Percentiles rank a stretch among this genome's conserved stretches.
These are phyloP conservation scores for Gossypium gossypioides DNA, from an alignment of 441 rosid genomes.

Conservation along the genomic window DNA sequence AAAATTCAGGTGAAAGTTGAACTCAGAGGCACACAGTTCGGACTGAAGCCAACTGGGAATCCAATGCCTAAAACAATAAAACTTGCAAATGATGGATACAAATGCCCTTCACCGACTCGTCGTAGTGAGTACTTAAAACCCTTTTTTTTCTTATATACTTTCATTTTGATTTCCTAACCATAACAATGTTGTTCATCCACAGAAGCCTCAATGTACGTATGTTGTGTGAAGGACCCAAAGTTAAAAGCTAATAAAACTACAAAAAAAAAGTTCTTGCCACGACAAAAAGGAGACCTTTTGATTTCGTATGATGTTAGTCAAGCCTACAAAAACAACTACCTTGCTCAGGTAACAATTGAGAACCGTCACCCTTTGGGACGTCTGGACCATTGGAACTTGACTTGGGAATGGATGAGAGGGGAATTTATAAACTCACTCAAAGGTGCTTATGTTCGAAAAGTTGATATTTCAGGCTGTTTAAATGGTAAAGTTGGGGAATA, in stretches of 20 bases:
- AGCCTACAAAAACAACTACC: constrained; percentile 21
- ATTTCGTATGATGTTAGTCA: constrained; percentile 23
- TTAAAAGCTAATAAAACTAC: constrained; percentile 12
- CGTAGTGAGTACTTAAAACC: constrained; percentile 17
- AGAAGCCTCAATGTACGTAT: constrained; percentile 28
- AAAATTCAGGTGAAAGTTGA: constrained; percentile 28
- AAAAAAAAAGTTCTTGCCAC: constrained; percentile 20
- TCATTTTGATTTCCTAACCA: background rate
- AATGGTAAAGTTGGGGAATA: constrained; percentile 16
- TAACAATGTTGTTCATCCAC: constrained; percentile 3
- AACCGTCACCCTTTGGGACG: constrained; percentile 26
- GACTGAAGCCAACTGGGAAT: constrained; percentile 27
- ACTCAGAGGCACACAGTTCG: constrained; percentile 40
- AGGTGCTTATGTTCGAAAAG: constrained; percentile 25
- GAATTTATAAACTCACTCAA: constrained; percentile 30
- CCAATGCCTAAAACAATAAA: constrained; percentile 44
- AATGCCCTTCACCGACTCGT: constrained; percentile 35
- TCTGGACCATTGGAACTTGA: constrained; percentile 37
- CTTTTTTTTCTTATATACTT: background rate
- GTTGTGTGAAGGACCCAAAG: constrained; percentile 25
- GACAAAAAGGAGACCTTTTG: constrained; percentile 25
- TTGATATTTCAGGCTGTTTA: constrained; percentile 18
- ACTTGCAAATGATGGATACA: constrained; percentile 41
- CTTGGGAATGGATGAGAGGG: constrained; percentile 39
- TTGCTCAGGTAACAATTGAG: constrained; percentile 25